Percentiles rank a stretch among this genome's conserved stretches.
phyloP scores from a whole-genome alignment of 441 rosid genomes.

The Populus hybrid region DNA sequence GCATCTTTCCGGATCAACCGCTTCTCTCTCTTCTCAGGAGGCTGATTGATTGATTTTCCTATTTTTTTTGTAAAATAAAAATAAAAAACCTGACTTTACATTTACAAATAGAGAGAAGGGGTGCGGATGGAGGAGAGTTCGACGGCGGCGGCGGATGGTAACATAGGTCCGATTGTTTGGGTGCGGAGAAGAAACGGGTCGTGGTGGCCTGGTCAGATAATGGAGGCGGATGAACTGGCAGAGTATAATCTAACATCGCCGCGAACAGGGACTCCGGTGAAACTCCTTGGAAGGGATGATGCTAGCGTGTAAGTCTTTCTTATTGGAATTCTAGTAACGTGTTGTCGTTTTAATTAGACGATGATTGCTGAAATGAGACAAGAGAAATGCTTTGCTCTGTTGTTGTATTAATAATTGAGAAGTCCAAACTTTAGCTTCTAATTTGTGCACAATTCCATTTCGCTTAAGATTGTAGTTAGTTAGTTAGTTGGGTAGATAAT shows the following conservation, averaged over 20 bases:
- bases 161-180: conserved; percentile 90
- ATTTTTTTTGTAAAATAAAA: not conserved
- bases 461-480: not conserved
- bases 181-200: conserved; percentile 96
- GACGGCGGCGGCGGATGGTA: conserved; percentile 40
- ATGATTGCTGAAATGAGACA: not conserved
- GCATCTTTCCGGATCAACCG: conserved; percentile 39
- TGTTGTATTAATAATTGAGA: not conserved
- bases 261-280: conserved; percentile 93
- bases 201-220: conserved; percentile 98
- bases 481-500: not conserved
- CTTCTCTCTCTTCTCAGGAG: conserved; percentile 38
- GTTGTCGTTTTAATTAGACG: not conserved
- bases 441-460: not conserved
- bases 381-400: not conserved
- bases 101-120: conserved; percentile 8
- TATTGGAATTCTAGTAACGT: not conserved
- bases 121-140: conserved; percentile 19
- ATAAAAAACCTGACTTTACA: not conserved
- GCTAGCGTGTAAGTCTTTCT: conserved; percentile 84
- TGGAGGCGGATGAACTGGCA: conserved; percentile 74
- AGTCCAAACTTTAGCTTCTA: not conserved
- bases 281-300: conserved; percentile 96
- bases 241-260: conserved; percentile 74
- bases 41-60: conserved; percentile 25